Percentiles rank a stretch among this genome's conserved stretches.
These are phyloP conservation scores for Beauveria asiatica DNA, from an alignment of 2,329 filamentous ascomycete genomes.

Conservation along the genomic window DNA sequence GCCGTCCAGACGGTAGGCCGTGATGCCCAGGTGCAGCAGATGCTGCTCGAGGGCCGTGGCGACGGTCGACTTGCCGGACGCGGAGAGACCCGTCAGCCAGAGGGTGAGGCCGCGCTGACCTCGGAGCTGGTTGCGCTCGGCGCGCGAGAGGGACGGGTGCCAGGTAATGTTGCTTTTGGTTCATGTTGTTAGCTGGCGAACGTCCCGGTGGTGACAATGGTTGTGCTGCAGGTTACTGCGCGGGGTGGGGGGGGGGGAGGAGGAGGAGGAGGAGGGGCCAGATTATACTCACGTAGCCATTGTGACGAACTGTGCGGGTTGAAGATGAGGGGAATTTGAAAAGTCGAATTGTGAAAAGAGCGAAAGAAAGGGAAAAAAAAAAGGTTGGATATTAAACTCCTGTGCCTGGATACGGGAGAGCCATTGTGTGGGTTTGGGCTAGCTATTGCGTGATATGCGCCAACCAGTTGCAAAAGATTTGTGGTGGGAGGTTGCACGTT, in stretches of 20 bases:
- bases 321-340: background rate
- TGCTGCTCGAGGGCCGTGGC: constrained; percentile 96
- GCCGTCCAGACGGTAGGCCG: constrained; percentile 89
- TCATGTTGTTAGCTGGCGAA: constrained; percentile 11
- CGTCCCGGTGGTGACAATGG: background rate
- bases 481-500: background rate
- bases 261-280: constrained; percentile 8
- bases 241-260: too few relatives aligned
- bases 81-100: constrained; percentile 95
- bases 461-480: background rate
- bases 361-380: background rate
- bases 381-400: background rate
- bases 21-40: constrained; percentile 73
- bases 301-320: constrained; percentile 13
- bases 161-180: constrained; percentile 83
- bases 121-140: constrained; percentile 65
- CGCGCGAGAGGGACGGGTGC: constrained; percentile 72
- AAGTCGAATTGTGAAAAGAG: background rate
- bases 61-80: constrained; percentile 94
- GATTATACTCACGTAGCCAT: constrained; percentile 26
- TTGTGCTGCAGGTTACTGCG: constrained; percentile 10
- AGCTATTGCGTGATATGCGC: constrained; percentile 10
- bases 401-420: background rate
- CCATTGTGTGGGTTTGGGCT: constrained; percentile 9
- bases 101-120: constrained; percentile 87